These are phyloP conservation scores for Melanopsichium pennsylvanicum DNA, from an alignment of 1,284 basidiomycete species.

Conservation along the genomic window DNA sequence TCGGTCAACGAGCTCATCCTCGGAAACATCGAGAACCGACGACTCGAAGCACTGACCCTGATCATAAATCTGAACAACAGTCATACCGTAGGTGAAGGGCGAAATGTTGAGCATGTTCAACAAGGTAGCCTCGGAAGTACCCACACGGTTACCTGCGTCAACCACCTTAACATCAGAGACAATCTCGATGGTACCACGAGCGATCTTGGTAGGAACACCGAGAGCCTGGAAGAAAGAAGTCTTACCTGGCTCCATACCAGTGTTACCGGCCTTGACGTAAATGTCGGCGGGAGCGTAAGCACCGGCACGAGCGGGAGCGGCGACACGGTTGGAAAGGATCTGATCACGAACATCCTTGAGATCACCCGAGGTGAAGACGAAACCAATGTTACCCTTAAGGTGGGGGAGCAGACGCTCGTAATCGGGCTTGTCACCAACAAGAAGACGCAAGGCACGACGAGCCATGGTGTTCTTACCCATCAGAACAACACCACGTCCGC, in stretches of 20 bases:
- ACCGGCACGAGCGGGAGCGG: constrained; percentile 97
- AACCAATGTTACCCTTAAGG: constrained; percentile 97
- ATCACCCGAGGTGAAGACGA: constrained; percentile 94
- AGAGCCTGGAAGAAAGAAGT: constrained; percentile 96
- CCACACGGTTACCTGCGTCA: constrained; percentile 87
- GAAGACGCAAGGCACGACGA: constrained; percentile 90
- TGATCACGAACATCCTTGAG: constrained; percentile 92
- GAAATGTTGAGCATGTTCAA: constrained; percentile 95
- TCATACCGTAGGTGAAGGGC: constrained; percentile 96
- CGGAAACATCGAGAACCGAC: constrained; percentile 88
- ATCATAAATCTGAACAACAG: constrained; percentile 72
- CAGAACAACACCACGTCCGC: constrained; percentile 93
- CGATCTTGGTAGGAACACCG: constrained; percentile 99
- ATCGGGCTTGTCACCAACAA: constrained; percentile 87
- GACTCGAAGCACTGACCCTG: constrained; percentile 74
- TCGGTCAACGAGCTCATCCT: constrained; percentile 85
- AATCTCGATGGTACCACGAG: constrained; percentile 99
- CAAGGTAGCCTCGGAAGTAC: constrained; percentile 93
- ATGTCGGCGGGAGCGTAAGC: constrained; percentile 93
- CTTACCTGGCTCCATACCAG: constrained; percentile 91
- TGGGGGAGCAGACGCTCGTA: constrained; percentile 95
- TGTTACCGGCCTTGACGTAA: constrained; percentile 91
- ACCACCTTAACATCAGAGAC: constrained; percentile 97
- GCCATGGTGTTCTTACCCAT: constrained; percentile 99
- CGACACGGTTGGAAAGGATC: constrained; percentile 96